Conservation (phyloP, 164 flowering plant species). For the Kalanchoe fedtschenkoi region DNA sequence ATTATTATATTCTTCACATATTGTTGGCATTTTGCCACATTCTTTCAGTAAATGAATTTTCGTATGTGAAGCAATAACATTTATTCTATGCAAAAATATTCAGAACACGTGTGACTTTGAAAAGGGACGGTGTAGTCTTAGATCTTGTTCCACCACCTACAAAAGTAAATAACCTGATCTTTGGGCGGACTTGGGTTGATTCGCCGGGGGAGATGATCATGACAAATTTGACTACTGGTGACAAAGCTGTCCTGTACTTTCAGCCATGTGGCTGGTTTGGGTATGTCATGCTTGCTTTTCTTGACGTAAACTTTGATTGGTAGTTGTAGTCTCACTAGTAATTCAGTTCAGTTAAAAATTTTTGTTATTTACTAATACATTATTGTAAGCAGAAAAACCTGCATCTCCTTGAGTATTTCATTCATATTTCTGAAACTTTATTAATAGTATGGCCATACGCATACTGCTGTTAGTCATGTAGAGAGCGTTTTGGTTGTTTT, state of each 20-base stretch:
- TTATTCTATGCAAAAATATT: not conserved
- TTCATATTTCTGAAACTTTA: not conserved
- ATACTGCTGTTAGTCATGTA: not conserved
- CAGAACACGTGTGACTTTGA: not conserved
- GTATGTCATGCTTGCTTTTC: not conserved
- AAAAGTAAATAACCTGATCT: not conserved
- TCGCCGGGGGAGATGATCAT: not conserved
- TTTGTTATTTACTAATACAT: not conserved
- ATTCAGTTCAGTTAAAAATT: not conserved
- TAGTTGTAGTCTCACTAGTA: too few species aligned
- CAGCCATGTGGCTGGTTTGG: conserved; percentile 1
- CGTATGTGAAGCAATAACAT: not conserved
- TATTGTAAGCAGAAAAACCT: not conserved
- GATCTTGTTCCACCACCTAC: not conserved
- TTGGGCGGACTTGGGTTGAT: conserved; percentile 1
- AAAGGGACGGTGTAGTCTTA: not conserved
- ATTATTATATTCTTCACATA: not conserved
- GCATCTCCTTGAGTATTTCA: not conserved
- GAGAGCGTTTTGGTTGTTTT: not conserved
- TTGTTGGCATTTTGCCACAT: too few species aligned
- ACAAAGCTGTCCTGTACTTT: not conserved
- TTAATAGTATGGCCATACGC: not conserved
- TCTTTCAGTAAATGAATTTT: too few species aligned
- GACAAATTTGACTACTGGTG: conserved; percentile 1
- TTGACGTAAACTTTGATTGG: not conserved